Evolutionary conservation across 2,329 filamentous ascomycete genomes (phyloP).

Genomic region (Periconia sp.): DNA sequence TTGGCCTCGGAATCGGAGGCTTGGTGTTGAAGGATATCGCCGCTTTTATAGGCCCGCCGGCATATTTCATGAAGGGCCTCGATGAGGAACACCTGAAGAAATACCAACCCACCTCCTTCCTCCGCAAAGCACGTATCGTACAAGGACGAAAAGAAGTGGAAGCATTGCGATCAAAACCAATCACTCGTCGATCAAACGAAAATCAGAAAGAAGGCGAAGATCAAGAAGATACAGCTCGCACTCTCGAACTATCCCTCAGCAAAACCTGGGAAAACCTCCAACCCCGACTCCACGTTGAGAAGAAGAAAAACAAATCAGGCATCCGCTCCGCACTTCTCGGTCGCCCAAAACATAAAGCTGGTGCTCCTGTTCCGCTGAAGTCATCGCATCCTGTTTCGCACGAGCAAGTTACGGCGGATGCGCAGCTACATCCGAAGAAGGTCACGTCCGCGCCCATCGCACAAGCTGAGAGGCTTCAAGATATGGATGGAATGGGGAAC

Average conservation of each 20-base stretch:
- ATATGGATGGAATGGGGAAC: background rate
- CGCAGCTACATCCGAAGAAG: background rate
- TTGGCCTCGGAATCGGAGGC: conserved; percentile 68
- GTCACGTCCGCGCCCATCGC: conserved; percentile 6
- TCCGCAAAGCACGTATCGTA: conserved; percentile 64
- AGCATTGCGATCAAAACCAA: too few relatives aligned
- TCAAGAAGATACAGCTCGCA: too few relatives aligned
- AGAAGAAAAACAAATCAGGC: conserved; percentile 29
- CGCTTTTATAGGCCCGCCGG: conserved; percentile 65
- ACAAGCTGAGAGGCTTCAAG: background rate
- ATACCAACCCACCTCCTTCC: conserved; percentile 59
- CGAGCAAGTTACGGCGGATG: background rate
- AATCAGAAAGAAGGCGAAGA: conserved; percentile 19
- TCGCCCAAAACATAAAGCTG: conserved; percentile 30
- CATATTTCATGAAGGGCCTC: conserved; percentile 69
- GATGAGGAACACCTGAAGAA: conserved; percentile 64
- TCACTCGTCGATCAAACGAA: too few relatives aligned
- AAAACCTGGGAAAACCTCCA: conserved; percentile 32
- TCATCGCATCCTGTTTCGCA: conserved; percentile 1
- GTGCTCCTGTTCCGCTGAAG: conserved; percentile 35
- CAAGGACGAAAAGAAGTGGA: conserved; percentile 56
- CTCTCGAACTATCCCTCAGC: conserved; percentile 32
- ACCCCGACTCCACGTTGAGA: conserved; percentile 29
- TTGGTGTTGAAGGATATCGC: conserved; percentile 70
- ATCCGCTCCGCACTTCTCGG: conserved; percentile 33